Evolutionary conservation across 176 grass and related monocot genomes (phyloP).

Genomic region (Oryza coarctata): DNA sequence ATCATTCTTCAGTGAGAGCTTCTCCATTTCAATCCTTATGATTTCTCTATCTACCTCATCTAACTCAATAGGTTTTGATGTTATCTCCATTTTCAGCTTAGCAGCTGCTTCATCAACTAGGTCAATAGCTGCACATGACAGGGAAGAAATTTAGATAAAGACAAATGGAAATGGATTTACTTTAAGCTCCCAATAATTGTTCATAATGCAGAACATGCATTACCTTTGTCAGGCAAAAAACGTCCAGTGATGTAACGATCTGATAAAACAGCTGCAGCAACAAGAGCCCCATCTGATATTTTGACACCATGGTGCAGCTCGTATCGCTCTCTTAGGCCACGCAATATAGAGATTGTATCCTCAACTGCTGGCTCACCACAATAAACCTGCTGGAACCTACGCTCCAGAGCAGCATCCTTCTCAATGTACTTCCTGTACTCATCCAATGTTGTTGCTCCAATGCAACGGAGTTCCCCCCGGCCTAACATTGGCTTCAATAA

Average conservation of each 20-base stretch:
- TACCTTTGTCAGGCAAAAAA: slow-evolving; percentile 98
- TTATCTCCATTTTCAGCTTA: slow-evolving; percentile 98
- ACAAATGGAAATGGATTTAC: not conserved
- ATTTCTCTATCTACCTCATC: slow-evolving; percentile 94
- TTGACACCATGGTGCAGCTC: slow-evolving; percentile 95
- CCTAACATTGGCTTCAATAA: slow-evolving; percentile 94
- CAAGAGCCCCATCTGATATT: slow-evolving; percentile 92
- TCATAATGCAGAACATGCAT: slow-evolving; percentile 4
- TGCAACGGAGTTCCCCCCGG: slow-evolving; percentile 84
- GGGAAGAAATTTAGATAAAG: slow-evolving; percentile 8
- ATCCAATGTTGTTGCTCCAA: slow-evolving; percentile 94
- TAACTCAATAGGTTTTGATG: slow-evolving; percentile 88
- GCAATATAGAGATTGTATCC: slow-evolving; percentile 81
- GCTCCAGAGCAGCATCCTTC: slow-evolving; percentile 93
- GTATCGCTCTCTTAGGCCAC: slow-evolving; percentile 77
- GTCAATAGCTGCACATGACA: slow-evolving; percentile 77
- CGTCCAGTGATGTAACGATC: slow-evolving; percentile 92
- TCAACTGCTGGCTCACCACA: slow-evolving; percentile 85
- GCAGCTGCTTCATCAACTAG: slow-evolving; percentile 95
- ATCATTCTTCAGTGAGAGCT: slow-evolving; percentile 90
- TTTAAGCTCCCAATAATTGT: not conserved
- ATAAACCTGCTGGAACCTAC: slow-evolving; percentile 95
- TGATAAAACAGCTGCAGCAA: slow-evolving; percentile 78
- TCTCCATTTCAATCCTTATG: slow-evolving; percentile 95
- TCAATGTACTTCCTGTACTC: slow-evolving; percentile 98